Evolutionary conservation across 108 stramenopile species (phyloP).

Genomic region (Seminavis robusta): DNA sequence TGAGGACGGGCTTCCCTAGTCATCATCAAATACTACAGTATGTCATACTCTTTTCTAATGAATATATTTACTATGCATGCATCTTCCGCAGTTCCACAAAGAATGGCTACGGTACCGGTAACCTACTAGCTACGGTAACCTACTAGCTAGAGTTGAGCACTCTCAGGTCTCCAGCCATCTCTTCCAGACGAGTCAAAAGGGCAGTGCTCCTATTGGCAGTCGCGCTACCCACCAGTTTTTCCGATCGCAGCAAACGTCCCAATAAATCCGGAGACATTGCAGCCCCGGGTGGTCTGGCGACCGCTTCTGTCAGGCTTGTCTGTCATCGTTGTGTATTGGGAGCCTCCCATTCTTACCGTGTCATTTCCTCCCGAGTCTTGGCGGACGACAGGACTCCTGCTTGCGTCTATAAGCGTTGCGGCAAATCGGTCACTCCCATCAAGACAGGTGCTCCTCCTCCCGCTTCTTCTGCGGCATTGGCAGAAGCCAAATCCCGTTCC

Average conservation of each 20-base stretch:
- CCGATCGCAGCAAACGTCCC: constrained; percentile 34
- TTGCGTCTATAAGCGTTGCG: not conserved
- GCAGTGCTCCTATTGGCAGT: constrained; percentile 9
- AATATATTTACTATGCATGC: no score
- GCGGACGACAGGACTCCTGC: not conserved
- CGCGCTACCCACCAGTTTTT: constrained; percentile 27
- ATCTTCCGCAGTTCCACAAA: no score
- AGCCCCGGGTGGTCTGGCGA: not conserved
- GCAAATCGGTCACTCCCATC: constrained; percentile 9
- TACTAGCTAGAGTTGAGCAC: no score
- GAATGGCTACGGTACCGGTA: no score
- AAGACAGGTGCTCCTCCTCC: constrained; percentile 12
- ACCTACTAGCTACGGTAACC: no score
- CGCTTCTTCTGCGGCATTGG: constrained; percentile 8
- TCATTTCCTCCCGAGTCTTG: constrained; percentile 27
- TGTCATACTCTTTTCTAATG: no score
- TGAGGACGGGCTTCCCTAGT: no score
- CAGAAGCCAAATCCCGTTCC: constrained; percentile 21
- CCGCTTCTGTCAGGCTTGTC: not conserved
- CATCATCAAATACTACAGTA: no score
- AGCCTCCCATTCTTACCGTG: constrained; percentile 9
- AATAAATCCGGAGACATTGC: constrained; percentile 8
- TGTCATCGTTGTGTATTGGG: no score
- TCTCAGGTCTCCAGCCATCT: no score
- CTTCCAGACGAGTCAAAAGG: constrained; percentile 41